phyloP scores from a whole-genome alignment of 805 yeast species.

The Tetrapisispora fleetii region DNA sequence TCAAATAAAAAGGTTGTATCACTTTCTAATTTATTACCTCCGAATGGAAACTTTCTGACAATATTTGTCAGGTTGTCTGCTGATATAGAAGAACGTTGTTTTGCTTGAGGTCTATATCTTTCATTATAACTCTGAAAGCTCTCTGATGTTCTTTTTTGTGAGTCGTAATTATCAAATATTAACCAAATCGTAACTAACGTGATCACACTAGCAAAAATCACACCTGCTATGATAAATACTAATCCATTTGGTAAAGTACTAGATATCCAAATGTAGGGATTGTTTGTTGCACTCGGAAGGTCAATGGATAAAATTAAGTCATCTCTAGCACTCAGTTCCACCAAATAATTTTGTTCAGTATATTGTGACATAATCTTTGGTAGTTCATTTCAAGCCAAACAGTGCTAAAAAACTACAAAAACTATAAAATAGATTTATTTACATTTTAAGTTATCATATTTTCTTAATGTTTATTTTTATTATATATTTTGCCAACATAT shows the following conservation, averaged over 20 bases:
- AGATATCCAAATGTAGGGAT: conserved; percentile 52
- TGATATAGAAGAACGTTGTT: background rate
- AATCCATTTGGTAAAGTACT: conserved; percentile 53
- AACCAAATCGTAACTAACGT: background rate
- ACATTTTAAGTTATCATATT: too few species aligned
- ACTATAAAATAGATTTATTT: too few species aligned
- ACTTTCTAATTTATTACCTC: background rate
- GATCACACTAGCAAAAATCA: conserved; percentile 42
- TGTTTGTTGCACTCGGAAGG: conserved; percentile 23
- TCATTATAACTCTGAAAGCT: background rate
- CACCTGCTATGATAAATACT: conserved; percentile 70
- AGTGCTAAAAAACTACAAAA: too few species aligned
- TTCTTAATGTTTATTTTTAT: too few species aligned
- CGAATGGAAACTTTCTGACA: background rate
- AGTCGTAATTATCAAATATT: conserved; percentile 14
- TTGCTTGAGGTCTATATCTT: background rate
- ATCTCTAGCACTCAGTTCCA: too few species aligned
- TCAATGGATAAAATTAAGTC: too few species aligned
- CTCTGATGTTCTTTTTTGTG: conserved; percentile 21
- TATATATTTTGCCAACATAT: too few species aligned
- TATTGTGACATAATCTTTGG: too few species aligned
- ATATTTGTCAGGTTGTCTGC: background rate
- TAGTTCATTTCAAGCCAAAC: too few species aligned
- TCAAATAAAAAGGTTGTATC: background rate
- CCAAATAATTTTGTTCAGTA: too few species aligned